phyloP scores from a whole-genome alignment of 75 land plant genomes.

The Selaginella moellendorffii region DNA sequence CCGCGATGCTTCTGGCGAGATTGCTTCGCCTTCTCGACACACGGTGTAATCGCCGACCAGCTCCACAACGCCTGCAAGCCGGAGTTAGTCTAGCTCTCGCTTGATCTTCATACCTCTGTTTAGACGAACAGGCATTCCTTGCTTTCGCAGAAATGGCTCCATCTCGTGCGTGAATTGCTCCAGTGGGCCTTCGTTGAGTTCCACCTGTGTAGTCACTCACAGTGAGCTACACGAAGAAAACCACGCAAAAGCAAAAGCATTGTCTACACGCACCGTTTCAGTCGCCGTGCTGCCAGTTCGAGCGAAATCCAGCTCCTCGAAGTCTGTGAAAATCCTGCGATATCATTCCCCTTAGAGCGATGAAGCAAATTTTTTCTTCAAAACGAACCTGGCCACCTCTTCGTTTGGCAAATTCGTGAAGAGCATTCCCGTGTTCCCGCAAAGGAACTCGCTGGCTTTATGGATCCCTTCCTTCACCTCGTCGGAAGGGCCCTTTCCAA shows the following conservation, averaged over 20 bases:
- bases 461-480: conserved; percentile 58
- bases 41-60: conserved; percentile 72
- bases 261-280: conserved; percentile 43
- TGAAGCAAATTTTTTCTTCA: conserved; percentile 1
- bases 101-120: conserved; percentile 82
- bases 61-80: conserved; percentile 64
- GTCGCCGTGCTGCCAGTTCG: conserved; percentile 77
- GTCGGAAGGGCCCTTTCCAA: conserved; percentile 62
- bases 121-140: conserved; percentile 84
- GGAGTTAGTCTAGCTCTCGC: not conserved
- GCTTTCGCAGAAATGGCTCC: conserved; percentile 92
- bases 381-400: conserved; percentile 44
- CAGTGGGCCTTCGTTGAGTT: conserved; percentile 78
- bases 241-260: not conserved
- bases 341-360: not conserved
- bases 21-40: conserved; percentile 58
- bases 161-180: conserved; percentile 93
- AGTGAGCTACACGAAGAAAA: not conserved
- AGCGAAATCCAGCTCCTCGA: conserved; percentile 77
- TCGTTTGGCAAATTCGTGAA: conserved; percentile 66
- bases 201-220: conserved; percentile 35
- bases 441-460: conserved; percentile 72
- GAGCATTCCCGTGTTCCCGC: conserved; percentile 61
- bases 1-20: conserved; percentile 85
- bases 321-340: conserved; percentile 54